These are phyloP conservation scores for Tardiomyces blankii DNA, from an alignment of 1,139 yeast species.

Conservation along the genomic window DNA sequence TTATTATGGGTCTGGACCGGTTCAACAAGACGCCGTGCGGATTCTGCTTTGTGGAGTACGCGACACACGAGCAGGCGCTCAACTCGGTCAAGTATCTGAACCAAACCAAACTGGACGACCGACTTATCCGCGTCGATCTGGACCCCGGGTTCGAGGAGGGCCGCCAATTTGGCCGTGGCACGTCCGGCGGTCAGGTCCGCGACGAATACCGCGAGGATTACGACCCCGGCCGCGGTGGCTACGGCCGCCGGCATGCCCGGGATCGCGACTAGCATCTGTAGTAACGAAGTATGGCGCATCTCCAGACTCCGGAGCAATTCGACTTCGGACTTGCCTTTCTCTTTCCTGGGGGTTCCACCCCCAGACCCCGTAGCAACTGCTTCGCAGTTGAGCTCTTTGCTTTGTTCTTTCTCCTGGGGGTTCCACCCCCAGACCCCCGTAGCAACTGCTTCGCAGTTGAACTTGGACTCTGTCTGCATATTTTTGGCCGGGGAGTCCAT, in stretches of 20 bases:
- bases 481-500: too few species aligned
- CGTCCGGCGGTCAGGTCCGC: conserved; percentile 75
- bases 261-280: neutral
- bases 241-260: conserved; percentile 19
- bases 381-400: too few species aligned
- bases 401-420: too few species aligned
- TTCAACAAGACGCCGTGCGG: conserved; percentile 90
- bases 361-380: too few species aligned
- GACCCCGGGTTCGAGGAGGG: conserved; percentile 96
- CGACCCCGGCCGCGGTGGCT: conserved; percentile 50
- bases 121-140: conserved; percentile 67
- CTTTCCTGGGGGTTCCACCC: too few species aligned
- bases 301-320: too few species aligned
- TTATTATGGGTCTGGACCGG: conserved; percentile 90
- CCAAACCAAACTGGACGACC: conserved; percentile 73
- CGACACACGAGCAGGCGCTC: conserved; percentile 55
- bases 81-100: conserved; percentile 73
- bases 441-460: too few species aligned
- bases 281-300: neutral
- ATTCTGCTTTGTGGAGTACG: conserved; percentile 80
- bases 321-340: too few species aligned
- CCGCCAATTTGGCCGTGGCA: conserved; percentile 88
- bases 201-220: conserved; percentile 46
- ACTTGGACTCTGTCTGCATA: too few species aligned
- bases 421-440: too few species aligned